Evolutionary conservation across 108 stramenopile genomes (phyloP), one percentile per base, ranked within the genome.

Genomic region (Poteriospumella lacustris): DNA sequence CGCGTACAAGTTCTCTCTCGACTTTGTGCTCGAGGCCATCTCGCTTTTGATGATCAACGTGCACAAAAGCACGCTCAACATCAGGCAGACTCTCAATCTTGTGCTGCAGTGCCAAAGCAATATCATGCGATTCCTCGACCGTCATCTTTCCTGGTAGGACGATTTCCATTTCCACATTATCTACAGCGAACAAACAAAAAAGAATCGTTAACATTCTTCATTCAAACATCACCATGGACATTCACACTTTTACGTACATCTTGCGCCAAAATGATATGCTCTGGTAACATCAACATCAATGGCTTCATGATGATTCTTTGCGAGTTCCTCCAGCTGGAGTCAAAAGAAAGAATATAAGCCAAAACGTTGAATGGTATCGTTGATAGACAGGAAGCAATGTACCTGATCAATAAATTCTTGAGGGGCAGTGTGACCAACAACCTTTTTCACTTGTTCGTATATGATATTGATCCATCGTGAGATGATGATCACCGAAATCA

Each of bases 61-160:
- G 95, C 24, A 96, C 95, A 85, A 96, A 96, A 62, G 92, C 92
- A 36, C 95, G 88, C 84, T 96, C 95, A 28, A 96, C 95, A 79
- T 92, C 91, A 72, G 89, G 91, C 38, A 87, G 72, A 28, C 83
- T 85, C 84, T 96, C 95, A 79, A 96, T 92, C 78, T 92, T 91
- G 75, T 94, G 92, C 78, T 96, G 95, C 70, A 96, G 82, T 76
- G 92, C 93, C 91, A 96, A 91, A 44, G 93, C 93, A 69, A 94
- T 84, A 79, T 96, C 95, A 85, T 96, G 95, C 42, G 87, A 86
- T 68, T 92, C 93, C 58, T 89, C 83, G 38, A 96, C 69, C 28
- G 87, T 78, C 36, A 92, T 96, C 39, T 89, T 78, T 34, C 84
- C 76, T 2, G 92, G 93, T 78, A 96, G 80, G 43, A 96, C 93